Conservation (phyloP, 352 stramenopile genomes). For the Peronospora destructor region DNA sequence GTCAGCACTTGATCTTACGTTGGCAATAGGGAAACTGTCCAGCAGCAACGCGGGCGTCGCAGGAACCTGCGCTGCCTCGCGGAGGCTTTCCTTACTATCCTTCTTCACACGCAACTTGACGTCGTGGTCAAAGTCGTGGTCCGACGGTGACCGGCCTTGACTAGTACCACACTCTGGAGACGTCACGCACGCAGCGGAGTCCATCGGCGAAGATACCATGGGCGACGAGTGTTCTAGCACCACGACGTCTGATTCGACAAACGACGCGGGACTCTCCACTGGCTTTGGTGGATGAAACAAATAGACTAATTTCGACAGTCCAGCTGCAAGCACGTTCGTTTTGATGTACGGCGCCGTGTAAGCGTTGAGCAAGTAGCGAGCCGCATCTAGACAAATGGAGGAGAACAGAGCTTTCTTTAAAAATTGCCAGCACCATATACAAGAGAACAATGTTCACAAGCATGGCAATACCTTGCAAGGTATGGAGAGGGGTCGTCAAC, state of each 20-base stretch:
- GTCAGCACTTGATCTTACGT: slow-evolving; percentile 75
- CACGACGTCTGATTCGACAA: slow-evolving; percentile 37
- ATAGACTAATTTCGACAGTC: slow-evolving; percentile 70
- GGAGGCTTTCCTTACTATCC: slow-evolving; percentile 42
- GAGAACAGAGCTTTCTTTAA: slow-evolving; percentile 62
- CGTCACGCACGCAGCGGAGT: slow-evolving; percentile 63
- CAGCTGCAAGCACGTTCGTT: slow-evolving; percentile 60
- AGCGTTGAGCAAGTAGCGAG: slow-evolving; percentile 65
- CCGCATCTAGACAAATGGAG: slow-evolving; percentile 64
- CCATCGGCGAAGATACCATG: slow-evolving; percentile 48
- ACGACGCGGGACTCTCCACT: slow-evolving; percentile 46
- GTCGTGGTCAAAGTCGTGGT: slow-evolving; percentile 71
- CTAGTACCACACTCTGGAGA: slow-evolving; percentile 67
- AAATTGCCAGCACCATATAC: slow-evolving; percentile 38
- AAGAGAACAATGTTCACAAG: slow-evolving; percentile 33
- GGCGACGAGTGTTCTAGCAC: slow-evolving; percentile 32
- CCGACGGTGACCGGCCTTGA: slow-evolving; percentile 58
- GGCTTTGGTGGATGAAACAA: slow-evolving; percentile 55
- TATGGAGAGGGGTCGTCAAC: slow-evolving; percentile 56
- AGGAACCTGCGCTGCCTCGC: slow-evolving; percentile 39
- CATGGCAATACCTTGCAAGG: slow-evolving; percentile 74
- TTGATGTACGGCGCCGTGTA: slow-evolving; percentile 76
- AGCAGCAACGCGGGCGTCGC: slow-evolving; percentile 33
- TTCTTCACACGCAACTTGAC: slow-evolving; percentile 47
- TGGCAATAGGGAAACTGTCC: slow-evolving; percentile 51